Conservation (phyloP, 805 yeast genomes). For the Yarrowia sp. region DNA sequence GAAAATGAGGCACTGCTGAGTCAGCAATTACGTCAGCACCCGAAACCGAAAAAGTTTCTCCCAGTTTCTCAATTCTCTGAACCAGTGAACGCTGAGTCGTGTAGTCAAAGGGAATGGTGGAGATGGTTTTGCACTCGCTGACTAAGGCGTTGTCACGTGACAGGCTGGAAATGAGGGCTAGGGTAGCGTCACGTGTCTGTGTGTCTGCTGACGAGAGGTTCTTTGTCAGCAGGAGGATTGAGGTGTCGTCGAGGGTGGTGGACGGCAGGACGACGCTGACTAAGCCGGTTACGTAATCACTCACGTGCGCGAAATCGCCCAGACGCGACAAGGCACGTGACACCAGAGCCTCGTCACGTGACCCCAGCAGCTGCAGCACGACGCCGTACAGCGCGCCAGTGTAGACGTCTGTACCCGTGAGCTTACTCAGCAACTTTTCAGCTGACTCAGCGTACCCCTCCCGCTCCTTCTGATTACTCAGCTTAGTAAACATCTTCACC, state of each 20-base stretch:
- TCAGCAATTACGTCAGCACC: constrained; percentile 35
- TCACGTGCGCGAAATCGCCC: not conserved
- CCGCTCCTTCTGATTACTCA: not conserved
- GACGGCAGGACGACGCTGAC: not conserved
- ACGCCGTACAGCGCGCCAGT: constrained; percentile 5
- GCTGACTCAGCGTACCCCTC: not conserved
- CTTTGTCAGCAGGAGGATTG: not conserved
- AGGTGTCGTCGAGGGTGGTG: not conserved
- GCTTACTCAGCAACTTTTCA: not conserved
- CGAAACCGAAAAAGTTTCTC: constrained; percentile 43
- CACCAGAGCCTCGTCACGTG: not conserved
- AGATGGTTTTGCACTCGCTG: constrained; percentile 46
- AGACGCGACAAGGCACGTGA: not conserved
- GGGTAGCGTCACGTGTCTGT: not conserved
- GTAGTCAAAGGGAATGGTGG: constrained; percentile 68
- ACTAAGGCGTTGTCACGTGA: constrained; percentile 27
- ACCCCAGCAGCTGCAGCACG: not conserved
- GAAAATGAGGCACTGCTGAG: constrained; percentile 46
- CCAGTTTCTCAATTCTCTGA: constrained; percentile 62
- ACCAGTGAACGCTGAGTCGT: constrained; percentile 71
- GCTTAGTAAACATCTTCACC: not conserved
- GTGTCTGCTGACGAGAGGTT: not conserved
- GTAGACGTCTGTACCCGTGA: not conserved
- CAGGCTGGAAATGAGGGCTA: not conserved
- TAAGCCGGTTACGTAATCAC: not conserved